Evolutionary conservation across 768 basidiomycete species (phyloP), one percentile per base, ranked within the genome.

Genomic region (Termitomyces eurrhizus): DNA sequence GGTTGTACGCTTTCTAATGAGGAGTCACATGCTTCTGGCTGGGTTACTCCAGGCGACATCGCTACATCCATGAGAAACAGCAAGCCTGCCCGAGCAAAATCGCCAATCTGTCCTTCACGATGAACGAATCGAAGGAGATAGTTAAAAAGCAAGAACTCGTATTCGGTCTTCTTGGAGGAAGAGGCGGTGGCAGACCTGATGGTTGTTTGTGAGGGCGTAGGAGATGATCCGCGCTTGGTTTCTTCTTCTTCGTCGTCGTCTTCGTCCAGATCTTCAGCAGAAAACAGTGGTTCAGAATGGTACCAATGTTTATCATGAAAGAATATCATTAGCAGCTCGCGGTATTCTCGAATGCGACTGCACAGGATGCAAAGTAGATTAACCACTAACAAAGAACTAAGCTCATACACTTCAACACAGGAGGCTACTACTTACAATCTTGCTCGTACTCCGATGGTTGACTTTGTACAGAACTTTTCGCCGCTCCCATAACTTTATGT

Each of bases 61-160:
- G 95, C 95, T 32, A 97, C 90, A 65, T 96, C 95, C 86, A 98
- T 90, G 44, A 98, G 82, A 72, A 95, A 93, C n/a, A 96, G 76
- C 16, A 98, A 75, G 7, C 95, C 96, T 14, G 92, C 92, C 11
- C 96, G 84, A 2, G 95, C 93, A 69, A 92, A 92, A 69, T 97
- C 95, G 11, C 96, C 96, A 33, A 95, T 93, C 48, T 89, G 84
- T 21, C 93, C 94, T 77, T 98, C 95, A 59, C 95, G 84, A 70
- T 98, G 95, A 26, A 95, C 90, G 69, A 95, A 98, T 0, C 94
- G 92, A 11, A 98, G 85, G 39, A 98, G 86, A 68, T 96, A 96
- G 69, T 95, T 93, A 80, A 98, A 97, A 13, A 98, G 80, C 33
- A 96, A 84, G 69, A 97, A 98, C 70, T 98, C 95, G 68, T 96